Conservation (phyloP, 768 basidiomycete species). For the Favolaschia claudopus region DNA sequence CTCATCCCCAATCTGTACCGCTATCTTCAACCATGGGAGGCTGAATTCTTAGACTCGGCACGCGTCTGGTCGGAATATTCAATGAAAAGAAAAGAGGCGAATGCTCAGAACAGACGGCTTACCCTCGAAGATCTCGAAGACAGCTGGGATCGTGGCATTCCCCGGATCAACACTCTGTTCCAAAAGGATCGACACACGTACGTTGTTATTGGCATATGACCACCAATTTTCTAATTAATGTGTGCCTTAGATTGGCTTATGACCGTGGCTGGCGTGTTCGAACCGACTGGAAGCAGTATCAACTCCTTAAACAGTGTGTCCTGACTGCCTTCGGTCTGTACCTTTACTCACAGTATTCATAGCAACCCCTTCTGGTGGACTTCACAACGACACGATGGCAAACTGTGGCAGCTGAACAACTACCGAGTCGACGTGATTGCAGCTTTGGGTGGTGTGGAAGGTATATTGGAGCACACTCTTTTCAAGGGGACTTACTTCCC, state of each 20-base stretch:
- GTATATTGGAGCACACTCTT: slow-evolving; percentile 94
- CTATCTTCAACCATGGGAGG: slow-evolving; percentile 97
- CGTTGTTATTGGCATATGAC: slow-evolving; percentile 32
- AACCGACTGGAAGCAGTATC: slow-evolving; percentile 98
- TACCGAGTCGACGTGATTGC: slow-evolving; percentile 99
- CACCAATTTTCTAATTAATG: slow-evolving; percentile 7
- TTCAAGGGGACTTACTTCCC: slow-evolving; percentile 99
- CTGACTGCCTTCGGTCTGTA: background rate
- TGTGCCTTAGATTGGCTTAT: slow-evolving; percentile 76
- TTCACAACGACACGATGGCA: slow-evolving; percentile 94
- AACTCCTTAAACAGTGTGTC: slow-evolving; percentile 85
- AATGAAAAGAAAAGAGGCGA: slow-evolving; percentile 99
- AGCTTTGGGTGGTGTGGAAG: slow-evolving; percentile 96
- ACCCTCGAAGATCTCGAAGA: slow-evolving; percentile 98
- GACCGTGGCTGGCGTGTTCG: slow-evolving; percentile 99
- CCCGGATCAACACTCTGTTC: slow-evolving; percentile 98
- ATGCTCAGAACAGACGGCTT: slow-evolving; percentile 94
- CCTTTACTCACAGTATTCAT: slow-evolving; percentile 15
- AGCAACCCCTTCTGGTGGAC: slow-evolving; percentile 99
- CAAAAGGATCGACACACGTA: slow-evolving; percentile 97
- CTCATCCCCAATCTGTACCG: slow-evolving; percentile 97
- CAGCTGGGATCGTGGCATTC: slow-evolving; percentile 98
- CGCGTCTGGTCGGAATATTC: slow-evolving; percentile 99
- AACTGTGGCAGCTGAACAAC: slow-evolving; percentile 96
- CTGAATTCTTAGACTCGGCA: slow-evolving; percentile 96